Percentiles rank a stretch among this genome's conserved stretches.
phyloP scores from a whole-genome alignment of 257 asterid species.

The Nicotiana sylvestris region DNA sequence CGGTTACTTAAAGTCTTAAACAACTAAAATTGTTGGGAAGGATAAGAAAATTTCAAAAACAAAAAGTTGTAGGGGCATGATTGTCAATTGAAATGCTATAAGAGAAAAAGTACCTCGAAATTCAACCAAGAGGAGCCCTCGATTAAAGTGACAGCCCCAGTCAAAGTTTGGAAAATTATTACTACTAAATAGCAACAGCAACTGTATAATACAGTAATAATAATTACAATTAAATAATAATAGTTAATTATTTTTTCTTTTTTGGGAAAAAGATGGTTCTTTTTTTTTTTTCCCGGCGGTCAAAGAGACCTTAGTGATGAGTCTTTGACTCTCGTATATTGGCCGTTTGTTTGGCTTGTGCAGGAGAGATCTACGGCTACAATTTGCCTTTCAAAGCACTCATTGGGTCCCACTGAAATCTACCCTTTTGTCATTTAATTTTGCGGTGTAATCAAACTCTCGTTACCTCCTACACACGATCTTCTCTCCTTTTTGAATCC shows the following conservation, averaged over 20 bases:
- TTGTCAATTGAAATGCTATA: neutral
- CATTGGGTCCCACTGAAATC: slow-evolving; percentile 8
- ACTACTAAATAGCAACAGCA: neutral
- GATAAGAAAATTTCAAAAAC: neutral
- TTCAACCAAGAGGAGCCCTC: slow-evolving; percentile 59
- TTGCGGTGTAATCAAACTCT: neutral
- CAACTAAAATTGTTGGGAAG: neutral
- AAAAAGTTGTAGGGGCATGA: neutral
- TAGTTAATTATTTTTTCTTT: neutral
- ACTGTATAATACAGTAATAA: neutral
- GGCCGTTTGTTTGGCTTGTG: slow-evolving; percentile 14
- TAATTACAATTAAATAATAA: neutral
- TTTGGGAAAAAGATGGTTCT: neutral
- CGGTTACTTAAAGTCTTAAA: neutral
- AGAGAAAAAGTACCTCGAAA: slow-evolving; percentile 17
- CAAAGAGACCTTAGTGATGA: slow-evolving; percentile 30
- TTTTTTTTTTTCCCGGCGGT: slow-evolving; percentile 13
- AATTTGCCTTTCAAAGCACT: neutral
- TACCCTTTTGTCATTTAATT: neutral
- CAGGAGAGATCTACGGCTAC: neutral
- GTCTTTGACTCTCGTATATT: slow-evolving; percentile 30
- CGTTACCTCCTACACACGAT: neutral
- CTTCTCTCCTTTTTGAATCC: neutral
- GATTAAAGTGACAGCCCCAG: slow-evolving; percentile 48
- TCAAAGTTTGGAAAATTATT: slow-evolving; percentile 39